Evolutionary conservation across 2,329 filamentous ascomycete species (phyloP).

Genomic region (Pseudocercospora eumusae): DNA sequence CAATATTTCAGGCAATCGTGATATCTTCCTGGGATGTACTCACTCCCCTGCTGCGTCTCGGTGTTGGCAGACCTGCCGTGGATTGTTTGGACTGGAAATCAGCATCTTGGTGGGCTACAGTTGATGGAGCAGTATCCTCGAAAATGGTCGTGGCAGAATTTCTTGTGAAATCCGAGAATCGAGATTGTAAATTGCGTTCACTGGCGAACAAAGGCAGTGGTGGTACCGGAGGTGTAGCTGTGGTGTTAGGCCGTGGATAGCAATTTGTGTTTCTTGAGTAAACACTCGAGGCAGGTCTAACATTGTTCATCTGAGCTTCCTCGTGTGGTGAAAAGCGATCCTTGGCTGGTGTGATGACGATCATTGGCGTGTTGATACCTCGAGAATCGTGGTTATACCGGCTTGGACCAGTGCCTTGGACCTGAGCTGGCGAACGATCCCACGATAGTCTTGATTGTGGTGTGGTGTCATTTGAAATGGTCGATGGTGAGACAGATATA

Average conservation of each 20-base stretch:
- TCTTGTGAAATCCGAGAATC: slow-evolving; percentile 25
- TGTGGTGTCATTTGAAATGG: slow-evolving; percentile 46
- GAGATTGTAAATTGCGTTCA: slow-evolving; percentile 13
- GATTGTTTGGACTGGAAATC: slow-evolving; percentile 9
- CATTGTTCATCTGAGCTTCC: slow-evolving; percentile 37
- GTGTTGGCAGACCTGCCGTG: slow-evolving; percentile 48
- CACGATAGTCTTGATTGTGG: slow-evolving; percentile 29
- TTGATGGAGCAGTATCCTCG: slow-evolving; percentile 44
- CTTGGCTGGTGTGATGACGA: slow-evolving; percentile 56
- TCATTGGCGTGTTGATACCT: slow-evolving; percentile 48
- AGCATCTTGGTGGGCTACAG: background rate
- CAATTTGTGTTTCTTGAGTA: slow-evolving; percentile 59
- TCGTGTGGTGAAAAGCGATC: slow-evolving; percentile 59
- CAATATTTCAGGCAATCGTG: background rate
- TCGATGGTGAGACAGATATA: slow-evolving; percentile 62
- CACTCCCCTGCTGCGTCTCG: slow-evolving; percentile 60
- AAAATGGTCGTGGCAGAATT: slow-evolving; percentile 45
- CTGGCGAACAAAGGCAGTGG: slow-evolving; percentile 50
- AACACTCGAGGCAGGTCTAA: slow-evolving; percentile 57
- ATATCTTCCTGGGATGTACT: background rate
- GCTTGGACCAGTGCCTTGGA: background rate
- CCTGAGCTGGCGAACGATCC: background rate
- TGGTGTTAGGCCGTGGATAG: slow-evolving; percentile 27
- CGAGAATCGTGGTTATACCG: background rate
- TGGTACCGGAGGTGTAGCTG: slow-evolving; percentile 61